Base-by-base conservation (phyloP, 2,329 filamentous ascomycete genomes). In the Paramyrothecium sp. region DNA sequence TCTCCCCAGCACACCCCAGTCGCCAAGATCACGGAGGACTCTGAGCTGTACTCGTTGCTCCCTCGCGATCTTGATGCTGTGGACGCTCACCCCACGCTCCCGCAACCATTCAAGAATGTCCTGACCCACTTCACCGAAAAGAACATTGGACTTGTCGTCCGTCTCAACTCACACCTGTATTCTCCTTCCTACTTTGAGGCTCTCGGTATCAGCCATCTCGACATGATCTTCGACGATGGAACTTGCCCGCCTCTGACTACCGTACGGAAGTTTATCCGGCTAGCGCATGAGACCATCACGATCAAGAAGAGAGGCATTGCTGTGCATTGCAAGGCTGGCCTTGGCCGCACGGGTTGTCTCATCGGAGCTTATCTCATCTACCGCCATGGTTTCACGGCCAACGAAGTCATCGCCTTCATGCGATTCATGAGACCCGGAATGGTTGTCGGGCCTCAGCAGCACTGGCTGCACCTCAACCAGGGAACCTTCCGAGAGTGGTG, bases 181-280 rank as follows among this genome's bases (percentile, higher is more conserved):
- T 96, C 91, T 1, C 91, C 95, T 1, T 93, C 92, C n/a, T 97
- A 94, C 78, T 99, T 99, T 73, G 95, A 94, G 62, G 91, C 93
- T 3, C 81, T 99, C 54, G 94, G 94, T 30, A 98, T 99, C 69
- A 89, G 92, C 67, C 95, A 99, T 71, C 81, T 98, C 46, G 95
- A 99, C 77, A 99, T 99, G 95, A 98, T 99, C 69, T 99, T 99
- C 70, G 95, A 98, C 69, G 95, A 99, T 67, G 95, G 95, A 62
- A 99, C 95, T 3, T 99, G 95, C 73, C 95, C 95, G 21, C 88
- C 92, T 2, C 80, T 99, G 54, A 86, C 86, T 19, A 88, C 93
- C n/a, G 95, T 99, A 26, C 88, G 91, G 64, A 93, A 93, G 71
- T 99, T 99, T 72, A 94, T 99, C 73, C 91, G 91, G 64, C 82